Base-by-base conservation (phyloP, 768 basidiomycete species). In the Mycena alexandri region DNA sequence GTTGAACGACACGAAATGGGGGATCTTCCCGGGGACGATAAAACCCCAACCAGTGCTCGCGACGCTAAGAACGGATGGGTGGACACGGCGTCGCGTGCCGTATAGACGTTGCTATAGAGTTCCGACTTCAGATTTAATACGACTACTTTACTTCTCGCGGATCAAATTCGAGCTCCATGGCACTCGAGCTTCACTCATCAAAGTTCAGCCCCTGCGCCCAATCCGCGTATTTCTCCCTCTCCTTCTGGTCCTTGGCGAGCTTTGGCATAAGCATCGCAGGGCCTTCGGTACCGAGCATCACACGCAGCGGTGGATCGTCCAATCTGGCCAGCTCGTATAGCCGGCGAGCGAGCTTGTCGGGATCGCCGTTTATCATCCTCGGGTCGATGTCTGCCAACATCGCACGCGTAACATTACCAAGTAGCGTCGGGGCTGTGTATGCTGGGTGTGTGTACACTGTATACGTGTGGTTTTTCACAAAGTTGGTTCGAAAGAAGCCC, bases 401-500 rank as follows among this genome's bases (percentile, higher is more conserved):
- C 17, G 36, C 41, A 6, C 63, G 63, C 24, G 56, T 57, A 24
- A 64, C 55, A 17, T 64, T 64, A 2, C 63, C 63, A 33, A 64
- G 12, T 19, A 64, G 34, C 9, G 50, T 41, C 25, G 63, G 63
- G 16, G 34, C 55, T 11, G 47, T 52, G 25, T 65, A 65, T 5
- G 56, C 63, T 10, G 55, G 56, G 50, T 58, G 55, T 3, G 38
- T n/a, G 50, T 65, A 65, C 38, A 64, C 63, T 2, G 25, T 22
- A 33, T 58, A 65, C 0, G 55, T 58, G 48, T 65, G 63, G 42
- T 58, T 65, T 25, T 58, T 52, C 24, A 65, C 63, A 3, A 65
- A 52, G 56, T 58, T 65, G 25, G 56, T 64, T 36, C 63, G 56
- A 41, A 58, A 65, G 29, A 65, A 51, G 13, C 63, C 56, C 63